Evolutionary conservation across 441 rosid genomes (phyloP).

Genomic region (Corymbia citriodora): DNA sequence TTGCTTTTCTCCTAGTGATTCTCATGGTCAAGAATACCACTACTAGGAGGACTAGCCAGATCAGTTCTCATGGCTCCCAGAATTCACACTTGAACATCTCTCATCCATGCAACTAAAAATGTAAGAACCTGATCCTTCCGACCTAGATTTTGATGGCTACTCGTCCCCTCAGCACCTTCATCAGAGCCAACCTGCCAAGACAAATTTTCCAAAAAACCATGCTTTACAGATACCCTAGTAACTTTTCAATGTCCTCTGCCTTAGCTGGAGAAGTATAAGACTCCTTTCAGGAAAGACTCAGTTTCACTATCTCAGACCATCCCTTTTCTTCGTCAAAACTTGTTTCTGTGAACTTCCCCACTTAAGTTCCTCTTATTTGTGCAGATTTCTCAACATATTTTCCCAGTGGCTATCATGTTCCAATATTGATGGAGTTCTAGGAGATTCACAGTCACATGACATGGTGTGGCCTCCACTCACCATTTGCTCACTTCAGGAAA

Average conservation of each 20-base stretch:
- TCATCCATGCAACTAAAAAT: constrained; percentile 16
- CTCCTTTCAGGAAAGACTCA: constrained; percentile 52
- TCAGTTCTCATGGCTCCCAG: constrained; percentile 52
- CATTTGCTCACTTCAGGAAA: constrained; percentile 27
- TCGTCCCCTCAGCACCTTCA: constrained; percentile 25
- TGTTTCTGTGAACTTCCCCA: constrained; percentile 32
- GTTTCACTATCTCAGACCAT: constrained; percentile 57
- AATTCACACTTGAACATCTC: constrained; percentile 27
- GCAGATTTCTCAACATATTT: constrained; percentile 80
- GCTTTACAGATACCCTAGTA: constrained; percentile 36
- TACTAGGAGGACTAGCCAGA: constrained; percentile 43
- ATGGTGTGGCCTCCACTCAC: constrained; percentile 42
- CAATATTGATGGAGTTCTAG: constrained; percentile 44
- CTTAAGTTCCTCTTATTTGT: constrained; percentile 51
- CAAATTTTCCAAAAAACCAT: constrained; percentile 61
- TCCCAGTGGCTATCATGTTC: constrained; percentile 90
- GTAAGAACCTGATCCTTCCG: constrained; percentile 18
- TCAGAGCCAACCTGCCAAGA: constrained; percentile 45
- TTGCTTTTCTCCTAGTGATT: constrained; percentile 54
- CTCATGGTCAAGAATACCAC: constrained; percentile 44
- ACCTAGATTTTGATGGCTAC: constrained; percentile 8
- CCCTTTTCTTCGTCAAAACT: constrained; percentile 39
- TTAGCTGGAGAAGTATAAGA: constrained; percentile 57
- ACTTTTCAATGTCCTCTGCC: constrained; percentile 12
- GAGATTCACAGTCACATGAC: constrained; percentile 47